A percentile compares a stretch with the other conserved stretches of the same genome.
Conservation (phyloP, 768 basidiomycete genomes). For the Cyathus striatus region DNA sequence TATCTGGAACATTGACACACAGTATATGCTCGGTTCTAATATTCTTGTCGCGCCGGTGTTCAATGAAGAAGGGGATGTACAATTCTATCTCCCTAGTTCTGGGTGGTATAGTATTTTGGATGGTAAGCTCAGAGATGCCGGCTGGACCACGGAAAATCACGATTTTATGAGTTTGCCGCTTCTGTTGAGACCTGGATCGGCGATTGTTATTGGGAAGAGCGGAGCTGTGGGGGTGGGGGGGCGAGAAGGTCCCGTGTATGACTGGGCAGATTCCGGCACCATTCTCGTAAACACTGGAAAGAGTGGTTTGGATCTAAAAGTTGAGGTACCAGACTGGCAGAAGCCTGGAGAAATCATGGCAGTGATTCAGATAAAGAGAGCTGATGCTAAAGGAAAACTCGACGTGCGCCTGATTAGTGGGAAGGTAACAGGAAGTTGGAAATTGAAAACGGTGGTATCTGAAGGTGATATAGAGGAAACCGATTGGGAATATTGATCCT, state of each 20-base stretch:
- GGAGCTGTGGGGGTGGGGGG: neutral
- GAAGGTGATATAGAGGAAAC: no score
- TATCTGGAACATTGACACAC: conserved; percentile 23
- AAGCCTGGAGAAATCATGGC: neutral
- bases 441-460: neutral
- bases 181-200: conserved; percentile 20
- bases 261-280: neutral
- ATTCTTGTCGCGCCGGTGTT: conserved; percentile 27
- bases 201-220: conserved; percentile 13
- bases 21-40: conserved; percentile 25
- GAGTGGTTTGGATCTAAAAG: neutral
- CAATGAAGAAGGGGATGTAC: conserved; percentile 16
- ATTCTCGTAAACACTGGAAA: neutral
- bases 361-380: neutral
- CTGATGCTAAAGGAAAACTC: neutral
- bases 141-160: conserved; percentile 19
- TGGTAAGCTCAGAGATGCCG: conserved; percentile 21
- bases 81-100: conserved; percentile 24
- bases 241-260: neutral
- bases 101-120: conserved; percentile 24
- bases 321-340: neutral
- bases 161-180: conserved; percentile 22
- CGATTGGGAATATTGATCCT: no score
- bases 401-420: neutral
- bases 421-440: neutral